Conservation (phyloP, 2,329 filamentous ascomycete genomes). For the Pyrenophora graminea region DNA sequence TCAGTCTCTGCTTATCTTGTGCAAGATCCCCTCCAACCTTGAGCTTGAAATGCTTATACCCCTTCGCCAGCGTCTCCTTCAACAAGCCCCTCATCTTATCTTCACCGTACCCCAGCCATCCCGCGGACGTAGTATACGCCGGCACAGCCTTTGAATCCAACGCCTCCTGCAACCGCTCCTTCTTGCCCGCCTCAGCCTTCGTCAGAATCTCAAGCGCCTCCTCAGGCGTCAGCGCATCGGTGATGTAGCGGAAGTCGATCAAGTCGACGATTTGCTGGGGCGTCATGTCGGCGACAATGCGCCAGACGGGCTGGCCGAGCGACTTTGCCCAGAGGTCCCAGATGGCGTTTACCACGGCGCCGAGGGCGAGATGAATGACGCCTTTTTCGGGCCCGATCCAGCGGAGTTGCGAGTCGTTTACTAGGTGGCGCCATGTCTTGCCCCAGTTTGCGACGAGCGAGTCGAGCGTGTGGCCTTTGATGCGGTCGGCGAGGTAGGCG, state of each 20-base stretch:
- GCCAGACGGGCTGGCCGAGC: slow-evolving; percentile 86
- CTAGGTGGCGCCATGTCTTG: slow-evolving; percentile 87
- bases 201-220: slow-evolving; percentile 76
- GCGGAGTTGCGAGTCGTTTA: slow-evolving; percentile 84
- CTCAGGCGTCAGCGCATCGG: slow-evolving; percentile 84
- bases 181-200: slow-evolving; percentile 69
- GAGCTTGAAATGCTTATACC: slow-evolving; percentile 87
- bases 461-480: slow-evolving; percentile 74
- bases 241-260: slow-evolving; percentile 95
- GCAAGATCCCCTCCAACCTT: slow-evolving; percentile 80
- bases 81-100: slow-evolving; percentile 81
- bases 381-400: slow-evolving; percentile 96
- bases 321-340: slow-evolving; percentile 96
- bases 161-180: slow-evolving; percentile 72
- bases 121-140: slow-evolving; percentile 87
- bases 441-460: slow-evolving; percentile 82
- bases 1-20: slow-evolving; percentile 70
- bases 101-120: slow-evolving; percentile 89
- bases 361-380: slow-evolving; percentile 88
- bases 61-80: slow-evolving; percentile 72
- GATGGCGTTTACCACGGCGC: slow-evolving; percentile 85
- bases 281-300: slow-evolving; percentile 85
- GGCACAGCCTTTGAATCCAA: slow-evolving; percentile 76
- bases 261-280: slow-evolving; percentile 84
- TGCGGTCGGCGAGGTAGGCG: slow-evolving; percentile 73